phyloP scores from a whole-genome alignment of 208 protist genomes.

The Leishmania arabica region DNA sequence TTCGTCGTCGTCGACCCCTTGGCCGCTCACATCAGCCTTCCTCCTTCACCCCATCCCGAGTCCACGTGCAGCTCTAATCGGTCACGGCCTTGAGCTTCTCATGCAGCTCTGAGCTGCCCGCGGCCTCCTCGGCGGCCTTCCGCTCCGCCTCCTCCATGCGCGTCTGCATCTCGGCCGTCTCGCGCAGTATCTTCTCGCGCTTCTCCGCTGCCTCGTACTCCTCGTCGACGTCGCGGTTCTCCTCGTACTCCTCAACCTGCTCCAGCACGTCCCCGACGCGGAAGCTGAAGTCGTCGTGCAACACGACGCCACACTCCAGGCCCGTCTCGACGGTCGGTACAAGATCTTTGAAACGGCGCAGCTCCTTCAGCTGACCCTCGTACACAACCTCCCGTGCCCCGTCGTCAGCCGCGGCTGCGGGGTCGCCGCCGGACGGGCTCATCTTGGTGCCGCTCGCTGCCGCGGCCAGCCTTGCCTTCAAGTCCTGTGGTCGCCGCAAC shows the following conservation, averaged over 20 bases:
- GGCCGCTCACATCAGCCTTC: background rate
- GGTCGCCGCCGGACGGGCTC: conserved; percentile 1
- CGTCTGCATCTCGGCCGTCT: conserved; percentile 57
- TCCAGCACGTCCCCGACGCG: conserved; percentile 76
- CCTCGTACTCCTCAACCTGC: conserved; percentile 77
- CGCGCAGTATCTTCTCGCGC: conserved; percentile 65
- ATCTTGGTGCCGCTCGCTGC: conserved; percentile 5
- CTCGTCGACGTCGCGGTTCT: conserved; percentile 77
- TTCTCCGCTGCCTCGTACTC: conserved; percentile 75
- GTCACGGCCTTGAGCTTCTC: conserved; percentile 29
- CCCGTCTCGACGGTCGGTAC: conserved; percentile 85
- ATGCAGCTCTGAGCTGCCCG: conserved; percentile 14
- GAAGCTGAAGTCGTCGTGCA: conserved; percentile 90
- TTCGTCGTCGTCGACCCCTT: background rate
- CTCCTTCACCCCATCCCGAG: background rate
- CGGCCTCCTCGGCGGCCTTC: background rate
- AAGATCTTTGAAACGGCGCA: conserved; percentile 89
- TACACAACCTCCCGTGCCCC: conserved; percentile 70
- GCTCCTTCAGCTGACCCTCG: conserved; percentile 86
- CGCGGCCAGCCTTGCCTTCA: conserved; percentile 22
- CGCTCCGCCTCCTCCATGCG: conserved; percentile 25
- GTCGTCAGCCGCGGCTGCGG: conserved; percentile 30
- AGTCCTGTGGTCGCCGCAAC: conserved; percentile 44
- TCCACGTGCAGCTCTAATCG: background rate
- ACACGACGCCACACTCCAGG: conserved; percentile 89